Evolutionary conservation across 495 filamentous ascomycete genomes (phyloP), one percentile per base, ranked within the genome.

Genomic region (Penicillium dipodomyicola): DNA sequence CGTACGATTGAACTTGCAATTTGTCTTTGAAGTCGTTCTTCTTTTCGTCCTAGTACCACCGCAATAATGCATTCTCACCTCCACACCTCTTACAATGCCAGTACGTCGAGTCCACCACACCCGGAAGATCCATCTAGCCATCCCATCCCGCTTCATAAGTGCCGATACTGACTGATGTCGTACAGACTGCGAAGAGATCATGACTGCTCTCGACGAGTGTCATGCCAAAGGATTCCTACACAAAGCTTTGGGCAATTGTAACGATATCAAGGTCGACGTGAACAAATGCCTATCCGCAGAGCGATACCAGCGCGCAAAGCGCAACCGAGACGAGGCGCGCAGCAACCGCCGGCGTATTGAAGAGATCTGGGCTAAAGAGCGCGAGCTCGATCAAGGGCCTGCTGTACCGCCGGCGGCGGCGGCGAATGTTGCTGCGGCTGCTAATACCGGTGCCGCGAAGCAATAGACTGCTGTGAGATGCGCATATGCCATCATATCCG

Each of bases 201-300:
- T 97, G 88, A 83, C 74, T 19, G 87, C 89, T 48, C 88, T 98
- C 56, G 94, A 97, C 52, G 91, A 96, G 78, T 98, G 94, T 76
- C 94, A 98, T 70, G 92, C 90, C 12, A 81, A 82, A 40, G 93
- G 93, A 27, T 97, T 97, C 77, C 67, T 97, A 9, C 89, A 86
- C 80, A 96, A 94, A 70, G 82, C 87, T 2, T 73, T 89, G 41
- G 94, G 94, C 42, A 91, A 87, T 79, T 98, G 94, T 85, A 97
- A 89, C 66, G 81, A 86, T 32, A 83, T 86, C 47, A 98, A 98
- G 72, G 72, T 78, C 27, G 75, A 90, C 23, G 87, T 98, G 50
- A 92, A 87, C 70, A 77, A 82, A 59, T 98, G 94, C 71, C 80
- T 98, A 23, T 80, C 87, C 43, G 85, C 79, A 7, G 90, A 96